Base-by-base conservation (phyloP, 108 stramenopile genomes). In the Nitzschia putrida region DNA sequence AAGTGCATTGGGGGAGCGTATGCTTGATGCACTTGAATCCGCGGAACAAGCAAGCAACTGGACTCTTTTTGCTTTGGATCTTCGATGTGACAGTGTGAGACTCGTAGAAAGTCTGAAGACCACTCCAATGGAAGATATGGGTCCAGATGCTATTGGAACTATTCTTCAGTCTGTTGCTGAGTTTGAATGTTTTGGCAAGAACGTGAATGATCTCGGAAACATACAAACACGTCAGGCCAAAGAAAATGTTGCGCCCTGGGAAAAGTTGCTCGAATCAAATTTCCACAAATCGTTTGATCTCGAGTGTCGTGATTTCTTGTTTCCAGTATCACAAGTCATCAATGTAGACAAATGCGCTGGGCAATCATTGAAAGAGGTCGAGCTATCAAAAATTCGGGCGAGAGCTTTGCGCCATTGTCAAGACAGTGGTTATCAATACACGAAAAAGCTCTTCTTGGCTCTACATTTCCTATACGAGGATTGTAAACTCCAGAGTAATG, bases 391-490 rank as follows among this genome's bases (percentile, higher is more conserved):
- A 39, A 18, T 64, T 11, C 50, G 42, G 14, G 51, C 68, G 40
- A 29, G 56, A 29, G 10, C 71, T n/a, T 53, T 73, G 29, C 56
- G 65, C 22, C 66, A 66, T 11, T 16, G 66, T 8, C 41, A 52
- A 40, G 42, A 40, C 0, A 23, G 53, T 13, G 61, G 26, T 5
- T 20, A 16, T 26, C 7, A 3, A 7, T 20, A 64, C 24, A 23
- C 67, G 9, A 59, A 61, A 10, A 24, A 50, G 0, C 65, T 94
- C 45, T 90, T 91, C 72, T 85, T 88, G 76, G 63, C 85, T 0
- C 51, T 94, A 49, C 89, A 90, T 64, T 67, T 83, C 8, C 58
- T 94, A 20, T 88, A 87, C 49, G 88, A 94, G 61, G 90, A 94
- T 68, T 74, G 69, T 38, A 85, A 88, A 45, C 74, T 94, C 51